Evolutionary conservation across 306 rosid genomes (phyloP), one percentile per base, ranked within the genome.

Genomic region (Malus asiatica): DNA sequence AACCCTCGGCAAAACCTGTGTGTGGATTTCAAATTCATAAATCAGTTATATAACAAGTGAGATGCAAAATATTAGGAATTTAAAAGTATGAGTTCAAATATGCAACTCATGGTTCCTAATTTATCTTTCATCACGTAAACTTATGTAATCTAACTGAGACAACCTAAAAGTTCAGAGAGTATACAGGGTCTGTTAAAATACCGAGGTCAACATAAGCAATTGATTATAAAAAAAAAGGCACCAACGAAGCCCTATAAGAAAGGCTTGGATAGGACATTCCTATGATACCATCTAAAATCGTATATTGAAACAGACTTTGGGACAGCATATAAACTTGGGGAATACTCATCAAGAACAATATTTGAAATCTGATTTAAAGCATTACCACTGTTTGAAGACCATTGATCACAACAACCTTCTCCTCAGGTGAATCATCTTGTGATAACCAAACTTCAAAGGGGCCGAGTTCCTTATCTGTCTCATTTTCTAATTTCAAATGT

Each of bases 381-480:
- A 83, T 84, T 90, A 95, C 99, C 96, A 79, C 65, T 79, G 86
- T 87, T 83, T 90, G 97, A 61, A 88, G 97, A 85, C 99, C 98
- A 78, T 89, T 92, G 72, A 95, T 82, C 89, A 83, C 73, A 58
- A 95, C 84, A 35, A 71, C 89, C 29, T 86, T 86, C 79, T 87
- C 96, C 40, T 83, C 93, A 33, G 25, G 80, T 59, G 85, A 85
- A 75, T 78, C 87, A 71, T 81, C 85, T 68, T 86, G 86, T 25
- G 89, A 85, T 74, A 95, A 79, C 73, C 81, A 87, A 83, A 95
- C 92, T 83, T 89, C 96, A 79, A 95, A 90, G 3, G 99, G 99
- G 68, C 99, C 97, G 59, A 92, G 72, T 85, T 84, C 95, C 82
- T 83, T 84, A 53, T 92, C 98, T 55, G 95, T 85, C 82, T 86